Evolutionary conservation across 768 basidiomycete species (phyloP).

Genomic region (Pleurotus giganteus): DNA sequence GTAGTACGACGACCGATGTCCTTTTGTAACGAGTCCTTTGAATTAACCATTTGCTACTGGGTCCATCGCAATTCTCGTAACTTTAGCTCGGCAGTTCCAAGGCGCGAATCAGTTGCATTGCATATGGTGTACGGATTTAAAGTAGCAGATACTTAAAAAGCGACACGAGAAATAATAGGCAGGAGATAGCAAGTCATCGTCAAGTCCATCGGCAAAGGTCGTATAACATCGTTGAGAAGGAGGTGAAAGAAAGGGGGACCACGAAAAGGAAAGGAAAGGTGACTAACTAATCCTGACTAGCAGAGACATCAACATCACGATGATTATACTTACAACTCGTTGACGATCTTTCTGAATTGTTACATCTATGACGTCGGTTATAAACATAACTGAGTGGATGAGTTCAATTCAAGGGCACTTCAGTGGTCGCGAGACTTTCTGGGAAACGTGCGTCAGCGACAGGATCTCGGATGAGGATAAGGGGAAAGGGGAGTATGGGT

Average conservation of each 20-base stretch:
- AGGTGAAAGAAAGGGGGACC: neutral
- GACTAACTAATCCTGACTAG: neutral
- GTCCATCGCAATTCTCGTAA: no score
- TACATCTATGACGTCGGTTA: neutral
- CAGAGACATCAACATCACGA: neutral
- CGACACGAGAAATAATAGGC: no score
- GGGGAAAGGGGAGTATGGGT: neutral
- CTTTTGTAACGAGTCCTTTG: no score
- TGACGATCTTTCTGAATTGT: neutral
- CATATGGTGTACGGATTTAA: no score
- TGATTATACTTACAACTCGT: neutral
- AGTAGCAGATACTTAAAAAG: no score
- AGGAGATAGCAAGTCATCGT: no score
- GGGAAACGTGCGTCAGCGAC: constrained; percentile 11
- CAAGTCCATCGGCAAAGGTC: neutral
- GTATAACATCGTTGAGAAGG: neutral
- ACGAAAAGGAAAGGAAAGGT: neutral
- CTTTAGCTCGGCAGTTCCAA: no score
- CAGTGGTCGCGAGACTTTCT: constrained; percentile 92
- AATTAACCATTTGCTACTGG: no score
- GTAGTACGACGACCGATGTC: no score
- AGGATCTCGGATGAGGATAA: neutral
- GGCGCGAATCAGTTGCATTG: no score
- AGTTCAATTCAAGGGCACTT: constrained; percentile 42
- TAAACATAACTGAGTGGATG: no score